A percentile compares a stretch with the other conserved stretches of the same genome.
Conservation (phyloP, 2,329 filamentous ascomycete species). For the Didymosphaeria variabile region DNA sequence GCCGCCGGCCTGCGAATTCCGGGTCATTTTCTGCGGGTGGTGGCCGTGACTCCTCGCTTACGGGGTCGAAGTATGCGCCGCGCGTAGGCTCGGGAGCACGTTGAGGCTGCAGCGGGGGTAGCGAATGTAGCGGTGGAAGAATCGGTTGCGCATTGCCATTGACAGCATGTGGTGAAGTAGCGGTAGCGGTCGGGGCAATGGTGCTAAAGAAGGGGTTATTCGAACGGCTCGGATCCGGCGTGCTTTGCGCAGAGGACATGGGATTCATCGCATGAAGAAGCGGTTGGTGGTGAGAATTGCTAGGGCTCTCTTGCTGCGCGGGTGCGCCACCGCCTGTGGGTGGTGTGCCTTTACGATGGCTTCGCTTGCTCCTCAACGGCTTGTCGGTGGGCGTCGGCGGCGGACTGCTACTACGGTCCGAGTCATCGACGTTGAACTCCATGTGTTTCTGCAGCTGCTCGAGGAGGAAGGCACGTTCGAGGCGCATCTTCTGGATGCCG, state of each 20-base stretch:
- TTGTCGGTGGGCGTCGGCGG: conserved; percentile 83
- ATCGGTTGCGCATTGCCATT: conserved; percentile 38
- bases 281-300: conserved; percentile 28
- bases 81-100: conserved; percentile 27
- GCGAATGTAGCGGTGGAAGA: conserved; percentile 36
- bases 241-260: conserved; percentile 50
- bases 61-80: conserved; percentile 42
- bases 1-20: conserved; percentile 32
- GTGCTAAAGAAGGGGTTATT: conserved; percentile 42
- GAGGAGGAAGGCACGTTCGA: conserved; percentile 75
- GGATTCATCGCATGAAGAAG: conserved; percentile 37
- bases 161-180: conserved; percentile 40
- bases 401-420: conserved; percentile 80
- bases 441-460: conserved; percentile 59
- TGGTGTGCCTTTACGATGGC: conserved; percentile 62
- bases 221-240: conserved; percentile 46
- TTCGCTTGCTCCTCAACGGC: conserved; percentile 77
- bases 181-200: conserved; percentile 30
- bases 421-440: conserved; percentile 64
- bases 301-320: conserved; percentile 26
- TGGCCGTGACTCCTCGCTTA: conserved; percentile 42
- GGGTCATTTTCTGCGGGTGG: conserved; percentile 29
- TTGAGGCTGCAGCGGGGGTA: conserved; percentile 38
- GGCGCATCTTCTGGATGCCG: conserved; percentile 88
- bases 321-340: conserved; percentile 25